phyloP scores from a whole-genome alignment of 1,284 basidiomycete species.

The Kalmanozyma brasiliensis region DNA sequence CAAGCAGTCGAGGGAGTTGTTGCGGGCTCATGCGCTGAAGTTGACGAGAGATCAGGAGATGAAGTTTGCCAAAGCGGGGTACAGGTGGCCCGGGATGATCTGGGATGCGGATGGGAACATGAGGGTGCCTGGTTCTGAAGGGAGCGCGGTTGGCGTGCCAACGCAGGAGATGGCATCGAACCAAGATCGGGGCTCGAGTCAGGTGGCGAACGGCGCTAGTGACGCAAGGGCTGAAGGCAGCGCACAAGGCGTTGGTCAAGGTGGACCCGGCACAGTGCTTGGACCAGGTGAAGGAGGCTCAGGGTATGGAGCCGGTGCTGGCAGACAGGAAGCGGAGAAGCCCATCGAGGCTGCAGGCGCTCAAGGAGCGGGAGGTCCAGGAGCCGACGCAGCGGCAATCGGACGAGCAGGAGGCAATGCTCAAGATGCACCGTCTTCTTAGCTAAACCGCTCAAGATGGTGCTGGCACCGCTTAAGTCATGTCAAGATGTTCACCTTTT shows the following conservation, averaged over 20 bases:
- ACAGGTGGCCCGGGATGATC: slow-evolving; percentile 30
- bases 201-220: too few species aligned
- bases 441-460: too few species aligned
- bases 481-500: not conserved
- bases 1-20: slow-evolving; percentile 19
- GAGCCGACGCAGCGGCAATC: too few species aligned
- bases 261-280: too few species aligned
- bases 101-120: slow-evolving; percentile 27
- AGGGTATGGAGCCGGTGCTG: not conserved
- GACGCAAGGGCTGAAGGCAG: not conserved
- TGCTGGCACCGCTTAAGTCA: not conserved
- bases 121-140: slow-evolving; percentile 5
- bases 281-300: not conserved
- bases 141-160: not conserved
- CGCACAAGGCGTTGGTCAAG: not conserved
- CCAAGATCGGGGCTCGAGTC: not conserved
- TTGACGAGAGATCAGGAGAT: slow-evolving; percentile 26
- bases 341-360: too few species aligned
- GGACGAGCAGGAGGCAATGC: too few species aligned
- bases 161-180: not conserved
- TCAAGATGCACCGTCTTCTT: too few species aligned
- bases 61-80: slow-evolving; percentile 17
- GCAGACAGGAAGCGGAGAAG: slow-evolving; percentile 1
- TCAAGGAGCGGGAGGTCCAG: too few species aligned
- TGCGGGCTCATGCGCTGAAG: slow-evolving; percentile 17